phyloP scores from a whole-genome alignment of 1,284 basidiomycete species.

The Exobasidium rhododendri region DNA sequence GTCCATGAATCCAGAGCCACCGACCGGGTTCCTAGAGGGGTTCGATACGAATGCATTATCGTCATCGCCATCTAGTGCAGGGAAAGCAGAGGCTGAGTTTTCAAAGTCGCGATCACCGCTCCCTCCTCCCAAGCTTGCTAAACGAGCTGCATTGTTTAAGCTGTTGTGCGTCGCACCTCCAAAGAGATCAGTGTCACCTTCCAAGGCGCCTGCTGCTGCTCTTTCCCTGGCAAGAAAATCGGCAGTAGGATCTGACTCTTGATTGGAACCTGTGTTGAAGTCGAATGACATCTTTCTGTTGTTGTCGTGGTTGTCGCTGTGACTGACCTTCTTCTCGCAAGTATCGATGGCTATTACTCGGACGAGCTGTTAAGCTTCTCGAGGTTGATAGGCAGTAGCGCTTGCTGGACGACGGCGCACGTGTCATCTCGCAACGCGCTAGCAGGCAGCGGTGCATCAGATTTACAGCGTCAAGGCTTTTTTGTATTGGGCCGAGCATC shows the following conservation, averaged over 20 bases:
- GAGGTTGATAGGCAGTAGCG: no score
- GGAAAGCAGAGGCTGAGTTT: slow-evolving; percentile 63
- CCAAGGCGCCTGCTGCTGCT: slow-evolving; percentile 45
- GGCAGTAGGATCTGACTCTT: slow-evolving; percentile 44
- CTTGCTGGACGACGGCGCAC: neutral
- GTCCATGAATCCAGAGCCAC: slow-evolving; percentile 11
- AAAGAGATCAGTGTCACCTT: slow-evolving; percentile 40
- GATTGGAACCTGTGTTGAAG: slow-evolving; percentile 27
- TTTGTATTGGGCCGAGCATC: no score
- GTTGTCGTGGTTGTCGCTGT: neutral
- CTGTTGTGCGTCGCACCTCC: slow-evolving; percentile 26
- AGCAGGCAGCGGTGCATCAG: no score
- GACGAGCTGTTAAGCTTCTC: no score
- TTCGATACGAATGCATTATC: slow-evolving; percentile 67
- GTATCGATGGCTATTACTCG: no score
- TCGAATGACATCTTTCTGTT: slow-evolving; percentile 35
- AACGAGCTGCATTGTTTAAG: neutral
- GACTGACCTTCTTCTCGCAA: no score
- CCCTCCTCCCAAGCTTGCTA: neutral
- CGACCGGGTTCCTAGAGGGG: slow-evolving; percentile 13
- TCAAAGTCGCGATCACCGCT: slow-evolving; percentile 40
- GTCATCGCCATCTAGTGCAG: slow-evolving; percentile 57
- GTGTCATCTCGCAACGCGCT: no score
- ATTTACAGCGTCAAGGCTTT: no score
- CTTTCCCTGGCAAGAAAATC: slow-evolving; percentile 53